Percentiles rank a stretch among this genome's conserved stretches.
Conservation (phyloP, 257 asterid genomes). For the Solanum okadae region DNA sequence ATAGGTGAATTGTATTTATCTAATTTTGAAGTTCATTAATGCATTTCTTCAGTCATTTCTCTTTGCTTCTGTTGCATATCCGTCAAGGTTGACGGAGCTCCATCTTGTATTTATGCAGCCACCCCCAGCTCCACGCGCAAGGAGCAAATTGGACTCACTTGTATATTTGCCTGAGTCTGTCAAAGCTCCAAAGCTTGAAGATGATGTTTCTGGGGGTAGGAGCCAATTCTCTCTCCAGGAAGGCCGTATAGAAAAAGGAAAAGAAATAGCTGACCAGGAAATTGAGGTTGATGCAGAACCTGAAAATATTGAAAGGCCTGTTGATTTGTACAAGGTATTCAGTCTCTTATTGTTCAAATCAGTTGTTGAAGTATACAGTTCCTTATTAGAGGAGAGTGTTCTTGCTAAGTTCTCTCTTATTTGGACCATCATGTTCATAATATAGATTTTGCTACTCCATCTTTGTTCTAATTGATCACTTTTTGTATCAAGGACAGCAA, state of each 20-base stretch:
- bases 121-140: constrained; percentile 71
- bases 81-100: neutral
- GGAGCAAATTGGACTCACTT: constrained; percentile 91
- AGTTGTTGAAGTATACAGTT: neutral
- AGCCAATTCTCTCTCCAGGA: constrained; percentile 20
- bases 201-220: constrained; percentile 9
- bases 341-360: neutral
- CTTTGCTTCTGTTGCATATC: neutral
- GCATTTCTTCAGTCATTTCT: neutral
- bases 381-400: neutral
- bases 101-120: constrained; percentile 45
- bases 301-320: constrained; percentile 82
- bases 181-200: constrained; percentile 32
- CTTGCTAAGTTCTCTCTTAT: neutral
- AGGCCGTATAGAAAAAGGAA: constrained; percentile 14
- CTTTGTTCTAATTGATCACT: neutral
- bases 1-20: neutral
- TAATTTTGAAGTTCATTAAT: neutral
- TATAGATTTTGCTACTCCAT: neutral
- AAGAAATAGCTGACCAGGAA: constrained; percentile 29
- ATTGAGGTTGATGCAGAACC: constrained; percentile 42
- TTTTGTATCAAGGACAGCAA: neutral
- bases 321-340: constrained; percentile 84
- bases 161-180: constrained; percentile 58
- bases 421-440: neutral